Percentiles rank a stretch among this genome's conserved stretches.
Conservation (phyloP, 139 green algal species). For the Nannochloris sp. region DNA sequence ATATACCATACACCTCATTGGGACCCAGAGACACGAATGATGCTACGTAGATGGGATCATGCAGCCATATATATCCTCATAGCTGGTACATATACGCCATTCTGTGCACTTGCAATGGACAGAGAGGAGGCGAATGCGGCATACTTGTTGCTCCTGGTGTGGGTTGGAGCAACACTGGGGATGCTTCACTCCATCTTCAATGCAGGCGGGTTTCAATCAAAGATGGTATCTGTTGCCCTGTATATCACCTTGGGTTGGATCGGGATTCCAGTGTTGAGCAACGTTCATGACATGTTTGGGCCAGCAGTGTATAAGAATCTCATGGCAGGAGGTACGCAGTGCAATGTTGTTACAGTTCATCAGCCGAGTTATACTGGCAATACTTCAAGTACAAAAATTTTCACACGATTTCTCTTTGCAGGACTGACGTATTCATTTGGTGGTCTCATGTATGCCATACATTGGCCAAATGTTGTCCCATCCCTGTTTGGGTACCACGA, state of each 20-base stretch:
- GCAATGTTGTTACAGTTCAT: too few relatives aligned
- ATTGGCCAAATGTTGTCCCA: conserved; percentile 27
- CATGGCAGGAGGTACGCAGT: conserved; percentile 13
- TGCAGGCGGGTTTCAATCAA: conserved; percentile 1
- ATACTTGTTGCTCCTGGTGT: conserved; percentile 19
- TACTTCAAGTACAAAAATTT: not conserved
- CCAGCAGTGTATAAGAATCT: conserved; percentile 1
- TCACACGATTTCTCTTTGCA: not conserved
- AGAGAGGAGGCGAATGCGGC: not conserved
- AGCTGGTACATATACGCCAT: conserved; percentile 40
- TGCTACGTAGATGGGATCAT: conserved; percentile 33
- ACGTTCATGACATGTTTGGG: conserved; percentile 6
- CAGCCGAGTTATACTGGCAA: too few relatives aligned
- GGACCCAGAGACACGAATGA: conserved; percentile 9
- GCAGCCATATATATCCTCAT: conserved; percentile 38
- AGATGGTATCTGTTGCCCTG: conserved; percentile 13
- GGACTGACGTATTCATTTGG: conserved; percentile 25
- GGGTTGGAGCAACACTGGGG: conserved; percentile 18
- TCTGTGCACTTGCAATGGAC: conserved; percentile 23
- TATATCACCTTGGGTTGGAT: conserved; percentile 29
- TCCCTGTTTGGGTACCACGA: conserved; percentile 43
- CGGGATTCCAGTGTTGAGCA: not conserved
- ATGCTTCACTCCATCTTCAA: conserved; percentile 32
- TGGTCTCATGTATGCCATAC: conserved; percentile 20
- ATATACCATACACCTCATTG: conserved; percentile 33